Evolutionary conservation across 441 rosid species (phyloP).

Genomic region (Erysimum pusillum): DNA sequence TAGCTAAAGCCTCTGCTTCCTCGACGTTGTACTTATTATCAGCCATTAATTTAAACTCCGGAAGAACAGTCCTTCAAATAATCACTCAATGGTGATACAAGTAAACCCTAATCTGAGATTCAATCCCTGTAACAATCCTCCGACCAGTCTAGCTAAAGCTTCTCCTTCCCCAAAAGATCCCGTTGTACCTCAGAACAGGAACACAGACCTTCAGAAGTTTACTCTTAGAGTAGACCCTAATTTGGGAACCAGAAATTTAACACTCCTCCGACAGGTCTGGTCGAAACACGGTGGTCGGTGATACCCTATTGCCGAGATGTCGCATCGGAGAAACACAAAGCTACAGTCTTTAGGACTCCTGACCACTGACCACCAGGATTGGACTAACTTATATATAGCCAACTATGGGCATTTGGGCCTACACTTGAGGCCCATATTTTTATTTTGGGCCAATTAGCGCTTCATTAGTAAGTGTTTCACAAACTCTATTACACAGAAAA

Average conservation of each 20-base stretch:
- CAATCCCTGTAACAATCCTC: neutral
- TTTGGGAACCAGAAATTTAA: neutral
- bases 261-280: conserved; percentile 13
- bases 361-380: neutral
- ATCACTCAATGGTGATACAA: neutral
- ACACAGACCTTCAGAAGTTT: conserved; percentile 9
- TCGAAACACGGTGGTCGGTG: conserved; percentile 25
- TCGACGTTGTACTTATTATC: conserved; percentile 85
- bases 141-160: conserved; percentile 39
- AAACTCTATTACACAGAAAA: no score
- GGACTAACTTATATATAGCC: neutral
- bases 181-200: neutral
- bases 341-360: neutral
- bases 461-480: no score
- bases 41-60: conserved; percentile 38
- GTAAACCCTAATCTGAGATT: conserved; percentile 27
- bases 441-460: no score
- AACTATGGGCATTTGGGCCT: no score
- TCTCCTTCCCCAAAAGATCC: conserved; percentile 40
- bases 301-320: conserved; percentile 10
- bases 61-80: conserved; percentile 14
- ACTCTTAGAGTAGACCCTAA: conserved; percentile 13
- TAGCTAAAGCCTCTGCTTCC: conserved; percentile 75
- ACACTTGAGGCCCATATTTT: no score
- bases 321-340: conserved; percentile 13